Percentiles rank a stretch among this genome's conserved stretches.
Evolutionary conservation across 1,284 basidiomycete species (phyloP).

Genomic region (Coriolopsis trogii): DNA sequence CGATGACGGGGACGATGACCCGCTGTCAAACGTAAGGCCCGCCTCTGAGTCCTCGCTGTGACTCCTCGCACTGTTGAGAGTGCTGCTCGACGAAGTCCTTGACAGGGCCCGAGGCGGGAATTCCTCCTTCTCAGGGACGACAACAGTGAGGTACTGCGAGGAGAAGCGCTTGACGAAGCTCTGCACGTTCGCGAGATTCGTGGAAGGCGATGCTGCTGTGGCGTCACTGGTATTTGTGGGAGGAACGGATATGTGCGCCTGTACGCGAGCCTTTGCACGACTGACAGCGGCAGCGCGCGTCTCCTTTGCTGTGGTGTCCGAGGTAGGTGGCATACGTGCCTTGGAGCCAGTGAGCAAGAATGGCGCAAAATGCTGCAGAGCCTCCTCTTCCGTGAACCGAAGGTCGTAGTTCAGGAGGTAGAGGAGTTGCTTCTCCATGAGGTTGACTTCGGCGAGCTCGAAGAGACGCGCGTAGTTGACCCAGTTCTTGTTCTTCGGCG

Average conservation of each 20-base stretch:
- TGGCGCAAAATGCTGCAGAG: conserved; percentile 61
- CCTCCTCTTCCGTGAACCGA: conserved; percentile 81
- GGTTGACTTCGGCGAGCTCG: conserved; percentile 79
- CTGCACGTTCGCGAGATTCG: conserved; percentile 42
- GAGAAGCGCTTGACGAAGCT: conserved; percentile 59
- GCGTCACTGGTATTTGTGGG: conserved; percentile 41
- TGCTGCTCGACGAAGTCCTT: conserved; percentile 35
- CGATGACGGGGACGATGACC: conserved; percentile 51
- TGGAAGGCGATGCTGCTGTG: conserved; percentile 29
- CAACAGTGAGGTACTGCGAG: conserved; percentile 43
- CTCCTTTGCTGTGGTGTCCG: conserved; percentile 42
- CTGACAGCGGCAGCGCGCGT: conserved; percentile 58
- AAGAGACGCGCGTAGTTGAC: conserved; percentile 78
- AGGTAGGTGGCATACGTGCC: not conserved
- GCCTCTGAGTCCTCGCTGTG: conserved; percentile 60
- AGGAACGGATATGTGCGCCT: conserved; percentile 42
- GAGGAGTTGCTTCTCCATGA: conserved; percentile 96
- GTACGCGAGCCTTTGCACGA: conserved; percentile 60
- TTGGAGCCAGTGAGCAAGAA: conserved; percentile 48
- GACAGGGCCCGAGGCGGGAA: conserved; percentile 29
- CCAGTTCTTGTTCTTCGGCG: conserved; percentile 97
- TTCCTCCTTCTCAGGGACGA: conserved; percentile 25
- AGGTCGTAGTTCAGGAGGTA: conserved; percentile 90
- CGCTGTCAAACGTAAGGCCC: conserved; percentile 64
- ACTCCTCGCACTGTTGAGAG: conserved; percentile 41